Base-by-base conservation (phyloP, 305 asterid genomes). In the Ajuga reptans region DNA sequence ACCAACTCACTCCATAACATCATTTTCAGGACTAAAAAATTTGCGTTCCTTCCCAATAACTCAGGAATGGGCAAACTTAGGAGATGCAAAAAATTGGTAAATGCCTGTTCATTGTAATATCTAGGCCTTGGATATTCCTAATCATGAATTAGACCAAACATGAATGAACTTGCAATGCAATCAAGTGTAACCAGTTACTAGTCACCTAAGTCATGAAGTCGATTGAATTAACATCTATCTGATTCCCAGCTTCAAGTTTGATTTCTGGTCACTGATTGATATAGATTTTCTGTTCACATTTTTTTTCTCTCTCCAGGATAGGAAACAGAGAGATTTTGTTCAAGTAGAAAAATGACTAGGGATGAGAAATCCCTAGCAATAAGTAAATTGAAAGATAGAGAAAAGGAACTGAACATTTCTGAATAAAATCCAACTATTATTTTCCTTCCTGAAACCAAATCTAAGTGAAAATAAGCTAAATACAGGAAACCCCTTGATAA, bases 81-180 rank as follows among this genome's bases (percentile, higher is more conserved):
- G 36, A 24, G 62, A 64, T 41, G 39, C 47, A 14, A 9, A 16
- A 53, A 41, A 39, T 15, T 67, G 72, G 21, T 36, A 46, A 5
- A 10, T 41, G 8, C 16, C 6, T 9, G 33, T 37, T 63, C 6
- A 42, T 24, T 29, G 57, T 17, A 69, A n/a, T 58, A 69, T 31
- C 14, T 47, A 17, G 58, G 18, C 54, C 34, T 36, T 60, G 39
- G 75, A 45, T 45, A 64, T 27, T 45, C 18, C 33, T 37, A 24
- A 4, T 7, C 52, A 71, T 57, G 58, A 58, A 73, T n/a, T 3
- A 56, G 31, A 9, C 63, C 39, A 74, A 27, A 16, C 17, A 60
- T 42, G 63, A 41, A 24, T 11, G 31, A 51, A 42, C 34, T 41
- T 5, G 47, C 34, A 49, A 9, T 57, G 47, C 53, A 34, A 56